Evolutionary conservation across 1,139 yeast species (phyloP), one percentile per base, ranked within the genome.

Genomic region (Blastobotrys elegans): DNA sequence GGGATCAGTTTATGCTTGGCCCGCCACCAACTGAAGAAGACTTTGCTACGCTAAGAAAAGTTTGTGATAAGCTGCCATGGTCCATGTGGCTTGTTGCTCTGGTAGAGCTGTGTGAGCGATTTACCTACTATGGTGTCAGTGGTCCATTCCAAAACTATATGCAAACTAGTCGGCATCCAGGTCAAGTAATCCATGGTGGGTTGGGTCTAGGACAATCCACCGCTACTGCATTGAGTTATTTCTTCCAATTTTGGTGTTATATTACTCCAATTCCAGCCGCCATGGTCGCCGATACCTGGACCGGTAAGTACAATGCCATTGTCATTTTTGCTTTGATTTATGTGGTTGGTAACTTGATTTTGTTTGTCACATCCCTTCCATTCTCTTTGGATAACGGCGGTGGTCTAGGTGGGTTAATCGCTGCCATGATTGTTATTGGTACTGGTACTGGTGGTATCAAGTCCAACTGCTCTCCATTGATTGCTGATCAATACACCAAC

Each of bases 361-460:
- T 86, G 52, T 81, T 85, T 62, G 71, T 82, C 53, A 84, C 95
- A 41, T 82, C 92, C 10, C 67, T 86, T 51, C 92, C 94, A 27
- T 63, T 75, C 18, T 76, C 83, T 50, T 74, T 84, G 35, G 47
- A 49, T 26, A 21, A 33, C 18, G 43, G 40, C 18, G 68, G 63
- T 58, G 77, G 67, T 65, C 69, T 68, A 69, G 83, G 70, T 66
- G 79, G 79, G 55, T 77, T 72, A 31, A 64, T 76, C 46, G 73
- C 77, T 43, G 74, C 85, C 41, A 80, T 86, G 66, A 70, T 85
- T 51, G 65, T 82, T 48, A 78, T 85, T 61, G 92, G 94, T 59
- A 57, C 84, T 40, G 94, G 88, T 49, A 82, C 94, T 32, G 94
- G 95, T 61, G 82, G 89, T 63, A 85, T 86, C 64, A 86, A 86